These are phyloP conservation scores for Bacidia rubella DNA, from an alignment of 495 filamentous ascomycete genomes.

Conservation along the genomic window DNA sequence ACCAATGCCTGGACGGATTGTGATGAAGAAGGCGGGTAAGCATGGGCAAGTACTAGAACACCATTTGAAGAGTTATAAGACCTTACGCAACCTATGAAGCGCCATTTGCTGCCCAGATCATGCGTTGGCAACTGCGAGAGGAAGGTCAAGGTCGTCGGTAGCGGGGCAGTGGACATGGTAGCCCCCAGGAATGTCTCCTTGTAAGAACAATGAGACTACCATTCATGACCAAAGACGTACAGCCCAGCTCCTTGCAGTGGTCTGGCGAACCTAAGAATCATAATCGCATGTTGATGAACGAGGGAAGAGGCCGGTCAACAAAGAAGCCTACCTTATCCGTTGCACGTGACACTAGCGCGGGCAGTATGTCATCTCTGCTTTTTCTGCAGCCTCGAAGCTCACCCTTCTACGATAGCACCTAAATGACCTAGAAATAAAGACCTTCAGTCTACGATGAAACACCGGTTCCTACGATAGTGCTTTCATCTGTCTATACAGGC, in stretches of 20 bases:
- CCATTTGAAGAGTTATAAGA: conserved; percentile 49
- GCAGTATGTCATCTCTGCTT: conserved; percentile 9
- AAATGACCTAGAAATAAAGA: too few species aligned
- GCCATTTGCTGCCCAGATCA: conserved; percentile 56
- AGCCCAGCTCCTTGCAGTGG: background rate
- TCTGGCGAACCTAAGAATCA: too few species aligned
- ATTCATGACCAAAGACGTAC: background rate
- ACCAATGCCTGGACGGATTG: conserved; percentile 38
- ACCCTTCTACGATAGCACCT: background rate
- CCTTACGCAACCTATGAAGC: conserved; percentile 78
- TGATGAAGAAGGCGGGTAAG: conserved; percentile 33
- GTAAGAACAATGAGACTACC: background rate
- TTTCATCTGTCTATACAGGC: too few species aligned
- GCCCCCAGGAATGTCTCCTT: background rate
- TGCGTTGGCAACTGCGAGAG: conserved; percentile 46
- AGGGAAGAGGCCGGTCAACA: too few species aligned
- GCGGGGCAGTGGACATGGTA: conserved; percentile 41
- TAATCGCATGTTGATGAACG: too few species aligned
- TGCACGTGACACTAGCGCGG: conserved; percentile 9
- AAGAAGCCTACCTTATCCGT: too few species aligned
- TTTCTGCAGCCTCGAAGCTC: background rate
- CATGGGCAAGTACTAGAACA: conserved; percentile 51
- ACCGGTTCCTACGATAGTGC: too few species aligned
- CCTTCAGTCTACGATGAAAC: too few species aligned
- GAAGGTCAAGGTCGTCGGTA: conserved; percentile 53